Evolutionary conservation across 768 basidiomycete genomes (phyloP), one percentile per base, ranked within the genome.

Genomic region (Termitomyces sp.): DNA sequence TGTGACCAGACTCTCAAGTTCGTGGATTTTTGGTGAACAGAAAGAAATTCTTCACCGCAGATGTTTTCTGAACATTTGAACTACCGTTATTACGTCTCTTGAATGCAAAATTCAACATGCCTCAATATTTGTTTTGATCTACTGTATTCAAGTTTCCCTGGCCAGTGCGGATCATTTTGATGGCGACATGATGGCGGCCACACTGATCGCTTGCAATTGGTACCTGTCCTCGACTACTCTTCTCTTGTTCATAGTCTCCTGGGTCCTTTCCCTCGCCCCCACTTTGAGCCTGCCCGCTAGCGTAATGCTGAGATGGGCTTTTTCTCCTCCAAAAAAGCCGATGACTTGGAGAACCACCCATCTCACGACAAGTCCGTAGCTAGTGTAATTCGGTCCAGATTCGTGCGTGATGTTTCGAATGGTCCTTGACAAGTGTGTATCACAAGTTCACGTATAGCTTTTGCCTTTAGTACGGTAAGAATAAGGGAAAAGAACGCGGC

Each of bases 331-430:
- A 70, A 73, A 69, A 80, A 76, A 66, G 60, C 70, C 42, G 74
- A 76, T 63, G 72, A 71, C 60, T 72, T 71, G 61, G 70, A 73
- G 61, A 67, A 65, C 58, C 64, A 69, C 56, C 55, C 68, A 47
- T 62, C 68, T 34, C 61, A 58, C 41, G 72, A 79, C 63, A 77
- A 70, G 67, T 78, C 80, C 30, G 79, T 84, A 54, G 75, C 81
- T 28, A 73, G 77, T 57, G 80, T 80, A 64, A 80, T 83, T 50
- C 79, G 82, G 63, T 83, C 82, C 62, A 76, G 83, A 68, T 82
- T 84, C 62, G 81, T 83, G 60, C 63, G 80, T 26, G 48, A 66
- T 56, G 59, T 56, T 58, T 57, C 60, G 62, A 63, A 52, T 40
- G 54, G 42, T 34, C 51, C 45, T 44, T 49, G 40, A 51, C 42